phyloP scores from a whole-genome alignment of 208 protist species.

The Acanthamoeba polyphaga region DNA sequence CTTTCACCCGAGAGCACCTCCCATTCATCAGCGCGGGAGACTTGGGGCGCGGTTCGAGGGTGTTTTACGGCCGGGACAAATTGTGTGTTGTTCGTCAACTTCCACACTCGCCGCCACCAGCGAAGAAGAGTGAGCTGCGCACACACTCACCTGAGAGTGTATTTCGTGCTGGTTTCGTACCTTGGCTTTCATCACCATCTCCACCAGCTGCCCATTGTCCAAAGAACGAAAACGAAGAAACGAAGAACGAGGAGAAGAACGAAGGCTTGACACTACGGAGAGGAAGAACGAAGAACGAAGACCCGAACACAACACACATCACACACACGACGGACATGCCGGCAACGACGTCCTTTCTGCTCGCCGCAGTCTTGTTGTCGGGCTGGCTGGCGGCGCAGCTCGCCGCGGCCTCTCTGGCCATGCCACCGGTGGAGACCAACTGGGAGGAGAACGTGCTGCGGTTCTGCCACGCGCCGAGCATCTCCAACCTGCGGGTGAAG shows the following conservation, averaged over 20 bases:
- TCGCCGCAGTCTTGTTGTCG: background rate
- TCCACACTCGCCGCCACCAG: background rate
- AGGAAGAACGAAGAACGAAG: background rate
- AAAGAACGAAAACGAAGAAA: background rate
- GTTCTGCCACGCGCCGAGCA: slow-evolving; percentile 12
- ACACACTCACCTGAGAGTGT: background rate
- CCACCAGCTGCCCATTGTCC: too few relatives aligned
- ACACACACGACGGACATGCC: background rate
- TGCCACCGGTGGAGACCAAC: background rate
- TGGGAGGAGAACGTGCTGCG: slow-evolving; percentile 51
- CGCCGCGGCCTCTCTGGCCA: background rate
- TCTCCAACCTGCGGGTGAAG: slow-evolving; percentile 50
- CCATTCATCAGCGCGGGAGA: too few relatives aligned
- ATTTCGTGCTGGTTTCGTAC: too few relatives aligned
- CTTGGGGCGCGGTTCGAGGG: background rate
- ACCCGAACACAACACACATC: background rate
- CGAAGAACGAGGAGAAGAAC: too few relatives aligned
- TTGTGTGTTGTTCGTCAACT: background rate
- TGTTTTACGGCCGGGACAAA: background rate
- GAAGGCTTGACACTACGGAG: background rate
- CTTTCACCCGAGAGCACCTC: background rate
- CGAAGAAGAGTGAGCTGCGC: background rate
- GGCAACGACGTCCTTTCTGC: background rate
- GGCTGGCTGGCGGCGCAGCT: background rate
- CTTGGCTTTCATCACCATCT: too few relatives aligned